Evolutionary conservation across 257 asterid species (phyloP).

Genomic region (Nicotiana obtusifolia): DNA sequence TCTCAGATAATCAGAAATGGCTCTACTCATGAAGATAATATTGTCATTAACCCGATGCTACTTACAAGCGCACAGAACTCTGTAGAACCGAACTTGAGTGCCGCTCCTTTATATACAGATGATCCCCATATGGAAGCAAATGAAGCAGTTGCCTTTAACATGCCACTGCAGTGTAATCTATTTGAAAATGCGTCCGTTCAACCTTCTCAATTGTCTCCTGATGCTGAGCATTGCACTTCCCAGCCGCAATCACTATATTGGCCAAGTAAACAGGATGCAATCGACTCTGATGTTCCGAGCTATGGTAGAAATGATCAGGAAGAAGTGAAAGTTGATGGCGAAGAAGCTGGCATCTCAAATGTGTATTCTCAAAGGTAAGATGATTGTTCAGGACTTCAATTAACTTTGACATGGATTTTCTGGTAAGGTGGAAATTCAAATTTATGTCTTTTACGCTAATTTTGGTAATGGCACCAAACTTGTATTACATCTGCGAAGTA

Average conservation of each 20-base stretch:
- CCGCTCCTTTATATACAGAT: constrained; percentile 34
- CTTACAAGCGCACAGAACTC: constrained; percentile 44
- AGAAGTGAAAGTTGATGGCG: constrained; percentile 39
- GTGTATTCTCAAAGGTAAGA: constrained; percentile 69
- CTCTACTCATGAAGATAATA: constrained; percentile 48
- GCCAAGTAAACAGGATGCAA: constrained; percentile 38
- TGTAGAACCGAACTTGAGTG: constrained; percentile 41
- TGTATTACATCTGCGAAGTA: neutral
- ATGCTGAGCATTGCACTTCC: constrained; percentile 39
- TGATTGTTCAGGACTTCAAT: neutral
- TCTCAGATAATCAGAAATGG: constrained; percentile 38
- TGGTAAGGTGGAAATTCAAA: neutral
- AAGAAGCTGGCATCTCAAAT: constrained; percentile 45
- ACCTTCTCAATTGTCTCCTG: constrained; percentile 38
- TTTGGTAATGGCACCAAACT: neutral
- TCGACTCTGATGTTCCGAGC: constrained; percentile 37
- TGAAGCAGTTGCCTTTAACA: constrained; percentile 36
- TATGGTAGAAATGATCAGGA: constrained; percentile 32
- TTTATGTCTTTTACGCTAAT: neutral
- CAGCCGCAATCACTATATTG: constrained; percentile 38
- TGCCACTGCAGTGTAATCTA: constrained; percentile 39
- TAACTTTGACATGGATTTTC: neutral
- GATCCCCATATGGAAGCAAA: constrained; percentile 27
- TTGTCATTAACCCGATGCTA: constrained; percentile 30
- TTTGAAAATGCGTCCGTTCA: constrained; percentile 44